A percentile compares a stretch with the other conserved stretches of the same genome.
phyloP scores from a whole-genome alignment of 1,139 yeast genomes.

The Candida tropicalis region DNA sequence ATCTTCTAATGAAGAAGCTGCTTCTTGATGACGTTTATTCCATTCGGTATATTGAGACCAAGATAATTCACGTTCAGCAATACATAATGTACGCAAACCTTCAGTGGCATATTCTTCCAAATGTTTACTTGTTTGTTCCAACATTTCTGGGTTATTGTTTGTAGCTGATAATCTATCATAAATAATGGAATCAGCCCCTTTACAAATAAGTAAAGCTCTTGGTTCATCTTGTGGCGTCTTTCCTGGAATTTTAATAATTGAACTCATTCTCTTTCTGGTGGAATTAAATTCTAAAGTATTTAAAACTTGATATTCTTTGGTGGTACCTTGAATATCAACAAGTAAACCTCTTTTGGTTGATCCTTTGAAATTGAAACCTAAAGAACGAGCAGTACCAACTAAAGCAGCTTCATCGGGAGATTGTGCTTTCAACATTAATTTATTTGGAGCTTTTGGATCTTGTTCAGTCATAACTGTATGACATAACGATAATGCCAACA shows the following conservation, averaged over 20 bases:
- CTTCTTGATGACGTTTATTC: conserved; percentile 44
- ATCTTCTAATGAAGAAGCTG: conserved; percentile 44
- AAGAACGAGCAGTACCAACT: conserved; percentile 59
- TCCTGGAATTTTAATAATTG: conserved; percentile 67
- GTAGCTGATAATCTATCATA: conserved; percentile 41
- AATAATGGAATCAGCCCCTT: conserved; percentile 53
- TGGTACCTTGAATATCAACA: conserved; percentile 46
- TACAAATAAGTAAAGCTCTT: conserved; percentile 46
- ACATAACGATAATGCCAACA: conserved; percentile 57
- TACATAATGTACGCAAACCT: conserved; percentile 51
- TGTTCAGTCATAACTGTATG: conserved; percentile 61
- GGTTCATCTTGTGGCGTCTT: conserved; percentile 34
- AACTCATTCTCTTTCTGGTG: conserved; percentile 79
- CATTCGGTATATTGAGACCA: conserved; percentile 48
- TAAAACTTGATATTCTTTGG: conserved; percentile 48
- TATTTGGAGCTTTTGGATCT: conserved; percentile 40
- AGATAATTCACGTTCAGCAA: conserved; percentile 46
- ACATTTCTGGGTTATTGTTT: conserved; percentile 31
- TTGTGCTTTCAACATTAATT: conserved; percentile 53
- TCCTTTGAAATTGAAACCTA: conserved; percentile 55
- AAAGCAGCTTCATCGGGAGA: conserved; percentile 69
- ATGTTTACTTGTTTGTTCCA: conserved; percentile 42
- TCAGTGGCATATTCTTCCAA: conserved; percentile 50
- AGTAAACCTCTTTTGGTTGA: conserved; percentile 48
- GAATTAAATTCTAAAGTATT: conserved; percentile 57